These are phyloP conservation scores for Hymenoscyphus linearis DNA, from an alignment of 2,329 filamentous ascomycete genomes.

Conservation along the genomic window DNA sequence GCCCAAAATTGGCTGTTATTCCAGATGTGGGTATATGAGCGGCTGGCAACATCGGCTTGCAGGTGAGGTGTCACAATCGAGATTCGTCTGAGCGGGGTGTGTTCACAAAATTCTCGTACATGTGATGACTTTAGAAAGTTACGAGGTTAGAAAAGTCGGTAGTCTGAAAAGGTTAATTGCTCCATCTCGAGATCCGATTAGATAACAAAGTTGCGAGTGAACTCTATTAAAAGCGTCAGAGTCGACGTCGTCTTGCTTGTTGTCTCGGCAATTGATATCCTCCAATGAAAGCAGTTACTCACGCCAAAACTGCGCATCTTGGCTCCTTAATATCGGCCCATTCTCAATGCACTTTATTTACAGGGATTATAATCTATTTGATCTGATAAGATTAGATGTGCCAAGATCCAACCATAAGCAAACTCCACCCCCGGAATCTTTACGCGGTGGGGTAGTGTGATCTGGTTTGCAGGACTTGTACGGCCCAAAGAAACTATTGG, in stretches of 20 bases:
- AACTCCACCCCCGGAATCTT: neutral
- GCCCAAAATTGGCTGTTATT: neutral
- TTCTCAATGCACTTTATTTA: neutral
- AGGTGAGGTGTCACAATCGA: neutral
- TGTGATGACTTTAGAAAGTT: neutral
- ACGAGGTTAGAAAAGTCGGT: neutral
- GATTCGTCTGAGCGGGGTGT: neutral
- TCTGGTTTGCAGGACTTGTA: too few relatives aligned
- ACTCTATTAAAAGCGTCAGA: neutral
- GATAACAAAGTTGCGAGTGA: neutral
- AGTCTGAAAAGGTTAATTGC: neutral
- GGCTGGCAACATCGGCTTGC: neutral
- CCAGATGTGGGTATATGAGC: neutral
- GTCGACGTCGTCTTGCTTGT: neutral
- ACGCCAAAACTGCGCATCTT: neutral
- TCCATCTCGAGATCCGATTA: conserved; percentile 5
- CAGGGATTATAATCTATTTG: conserved; percentile 12
- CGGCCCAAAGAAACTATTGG: too few relatives aligned
- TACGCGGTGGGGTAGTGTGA: neutral
- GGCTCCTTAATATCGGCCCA: neutral
- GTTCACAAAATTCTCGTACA: neutral
- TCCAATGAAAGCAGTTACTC: neutral
- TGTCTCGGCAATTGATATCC: neutral
- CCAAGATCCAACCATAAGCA: neutral
- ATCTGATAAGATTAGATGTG: conserved; percentile 24